A percentile compares a stretch with the other conserved stretches of the same genome.
Conservation (phyloP, 2,329 filamentous ascomycete species). For the Pseudogymnoascus sp. region DNA sequence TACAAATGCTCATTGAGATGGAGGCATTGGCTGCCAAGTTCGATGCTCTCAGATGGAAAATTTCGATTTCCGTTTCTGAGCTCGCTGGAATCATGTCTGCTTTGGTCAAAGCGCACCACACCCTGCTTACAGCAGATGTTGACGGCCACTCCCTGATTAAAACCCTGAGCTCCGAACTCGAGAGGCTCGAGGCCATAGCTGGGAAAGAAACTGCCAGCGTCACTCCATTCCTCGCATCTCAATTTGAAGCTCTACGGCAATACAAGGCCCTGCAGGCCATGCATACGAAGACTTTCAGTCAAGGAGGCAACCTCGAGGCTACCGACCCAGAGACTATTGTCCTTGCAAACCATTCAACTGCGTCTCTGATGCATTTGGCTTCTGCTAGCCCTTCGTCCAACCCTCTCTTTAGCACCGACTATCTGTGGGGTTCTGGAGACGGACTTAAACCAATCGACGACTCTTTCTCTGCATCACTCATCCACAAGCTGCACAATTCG, state of each 20-base stretch:
- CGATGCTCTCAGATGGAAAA: constrained; percentile 53
- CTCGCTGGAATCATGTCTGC: constrained; percentile 47
- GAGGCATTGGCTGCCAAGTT: constrained; percentile 52
- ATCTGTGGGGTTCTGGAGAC: constrained; percentile 26
- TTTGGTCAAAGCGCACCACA: constrained; percentile 47
- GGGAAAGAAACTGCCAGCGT: constrained; percentile 35
- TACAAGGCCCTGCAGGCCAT: constrained; percentile 21
- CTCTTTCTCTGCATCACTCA: constrained; percentile 43
- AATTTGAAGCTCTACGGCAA: constrained; percentile 53
- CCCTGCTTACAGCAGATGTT: constrained; percentile 40
- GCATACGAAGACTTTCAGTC: not conserved
- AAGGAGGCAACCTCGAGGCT: not conserved
- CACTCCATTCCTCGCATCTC: constrained; percentile 43
- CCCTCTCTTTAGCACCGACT: constrained; percentile 23
- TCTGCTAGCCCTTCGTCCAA: constrained; percentile 20
- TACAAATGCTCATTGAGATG: constrained; percentile 43
- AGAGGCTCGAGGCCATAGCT: constrained; percentile 41
- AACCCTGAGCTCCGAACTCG: constrained; percentile 44
- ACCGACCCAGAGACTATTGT: constrained; percentile 20
- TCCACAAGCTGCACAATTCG: constrained; percentile 47
- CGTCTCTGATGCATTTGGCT: constrained; percentile 23
- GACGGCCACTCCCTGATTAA: constrained; percentile 35
- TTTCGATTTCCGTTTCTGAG: constrained; percentile 43
- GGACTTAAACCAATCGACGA: constrained; percentile 39
- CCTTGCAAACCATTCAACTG: constrained; percentile 25